Percentiles rank a stretch among this genome's conserved stretches.
Conservation (phyloP, 805 yeast genomes). For the Barnettozyma vustinii region DNA sequence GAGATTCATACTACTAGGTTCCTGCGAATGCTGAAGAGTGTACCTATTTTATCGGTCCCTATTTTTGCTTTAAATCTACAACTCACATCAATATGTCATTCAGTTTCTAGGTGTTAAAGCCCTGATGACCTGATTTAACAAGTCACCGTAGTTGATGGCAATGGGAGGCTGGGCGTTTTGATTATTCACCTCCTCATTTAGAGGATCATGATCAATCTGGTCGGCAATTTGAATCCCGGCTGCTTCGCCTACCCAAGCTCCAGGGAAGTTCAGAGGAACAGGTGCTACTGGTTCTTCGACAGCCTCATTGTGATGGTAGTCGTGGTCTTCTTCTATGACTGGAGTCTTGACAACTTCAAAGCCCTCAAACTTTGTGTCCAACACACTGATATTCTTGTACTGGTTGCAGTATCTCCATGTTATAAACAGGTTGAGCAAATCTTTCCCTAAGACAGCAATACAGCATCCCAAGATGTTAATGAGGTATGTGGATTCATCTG, state of each 20-base stretch:
- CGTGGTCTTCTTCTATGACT: not conserved
- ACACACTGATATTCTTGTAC: slow-evolving; percentile 20
- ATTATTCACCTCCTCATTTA: not conserved
- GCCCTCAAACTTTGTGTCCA: slow-evolving; percentile 12
- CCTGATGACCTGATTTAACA: not conserved
- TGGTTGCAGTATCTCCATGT: slow-evolving; percentile 29
- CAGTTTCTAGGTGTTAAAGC: not conserved
- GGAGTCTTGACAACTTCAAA: slow-evolving; percentile 4
- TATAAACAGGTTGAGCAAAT: slow-evolving; percentile 27
- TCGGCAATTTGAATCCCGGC: not conserved
- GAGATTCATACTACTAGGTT: no score
- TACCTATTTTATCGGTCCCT: no score
- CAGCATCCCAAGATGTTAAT: slow-evolving; percentile 32
- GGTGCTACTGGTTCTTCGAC: not conserved
- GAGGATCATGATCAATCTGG: not conserved
- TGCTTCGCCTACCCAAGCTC: not conserved
- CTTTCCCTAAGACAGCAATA: slow-evolving; percentile 27
- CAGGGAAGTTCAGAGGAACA: not conserved
- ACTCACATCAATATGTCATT: not conserved
- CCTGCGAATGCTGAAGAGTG: no score
- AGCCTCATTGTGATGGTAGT: not conserved
- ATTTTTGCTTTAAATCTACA: not conserved
- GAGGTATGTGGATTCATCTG: slow-evolving; percentile 32
- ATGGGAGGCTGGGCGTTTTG: not conserved
- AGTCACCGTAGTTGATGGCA: not conserved